These are phyloP conservation scores for Mollisia scopiformis DNA, from an alignment of 2,329 filamentous ascomycete species.

Conservation along the genomic window DNA sequence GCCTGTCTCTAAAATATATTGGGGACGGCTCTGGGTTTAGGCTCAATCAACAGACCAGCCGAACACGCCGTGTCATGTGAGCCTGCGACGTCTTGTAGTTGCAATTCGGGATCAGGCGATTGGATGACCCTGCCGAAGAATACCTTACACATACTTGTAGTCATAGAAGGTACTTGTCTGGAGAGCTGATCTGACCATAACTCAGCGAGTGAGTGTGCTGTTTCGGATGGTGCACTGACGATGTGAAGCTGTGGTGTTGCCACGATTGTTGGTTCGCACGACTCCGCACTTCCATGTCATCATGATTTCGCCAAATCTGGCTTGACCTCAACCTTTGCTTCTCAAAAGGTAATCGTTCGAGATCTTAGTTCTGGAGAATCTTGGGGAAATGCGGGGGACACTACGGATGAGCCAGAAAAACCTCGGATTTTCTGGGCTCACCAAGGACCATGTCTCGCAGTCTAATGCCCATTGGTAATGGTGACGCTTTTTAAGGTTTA, in stretches of 20 bases:
- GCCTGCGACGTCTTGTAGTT: neutral
- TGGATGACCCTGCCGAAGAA: neutral
- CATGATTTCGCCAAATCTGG: neutral
- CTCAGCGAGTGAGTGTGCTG: neutral
- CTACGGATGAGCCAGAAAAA: no score
- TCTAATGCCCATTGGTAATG: neutral
- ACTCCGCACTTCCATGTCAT: constrained; percentile 2
- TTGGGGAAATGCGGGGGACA: neutral
- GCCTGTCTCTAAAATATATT: constrained; percentile 20
- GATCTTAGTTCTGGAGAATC: neutral
- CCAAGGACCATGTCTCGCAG: neutral
- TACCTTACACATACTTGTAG: neutral
- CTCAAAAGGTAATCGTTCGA: neutral
- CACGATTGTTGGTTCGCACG: neutral
- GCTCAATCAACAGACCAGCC: constrained; percentile 18
- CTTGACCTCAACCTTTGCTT: neutral
- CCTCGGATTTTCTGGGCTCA: neutral
- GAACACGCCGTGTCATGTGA: constrained; percentile 26
- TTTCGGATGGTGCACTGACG: constrained; percentile 1
- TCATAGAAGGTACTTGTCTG: no score
- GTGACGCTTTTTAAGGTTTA: neutral
- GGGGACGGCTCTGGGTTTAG: constrained; percentile 14
- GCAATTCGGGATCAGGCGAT: neutral
- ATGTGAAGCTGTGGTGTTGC: neutral
- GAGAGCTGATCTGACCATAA: no score